These are phyloP conservation scores for Albizia julibrissin DNA, from an alignment of 306 rosid species.

Conservation along the genomic window DNA sequence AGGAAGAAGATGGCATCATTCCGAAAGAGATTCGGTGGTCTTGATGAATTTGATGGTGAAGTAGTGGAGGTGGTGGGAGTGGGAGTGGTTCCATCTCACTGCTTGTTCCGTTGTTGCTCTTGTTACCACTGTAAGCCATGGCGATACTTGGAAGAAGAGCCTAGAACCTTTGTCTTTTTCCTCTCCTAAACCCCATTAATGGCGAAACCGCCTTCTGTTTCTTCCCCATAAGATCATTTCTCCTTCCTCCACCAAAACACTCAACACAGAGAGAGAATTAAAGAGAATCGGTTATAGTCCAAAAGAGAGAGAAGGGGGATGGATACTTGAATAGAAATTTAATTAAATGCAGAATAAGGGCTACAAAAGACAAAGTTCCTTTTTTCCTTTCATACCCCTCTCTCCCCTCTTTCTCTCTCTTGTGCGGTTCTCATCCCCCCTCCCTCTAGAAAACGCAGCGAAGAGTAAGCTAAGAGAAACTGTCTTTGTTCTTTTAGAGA, in stretches of 20 bases:
- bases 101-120: constrained; percentile 39
- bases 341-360: constrained; percentile 54
- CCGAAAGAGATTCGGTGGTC: constrained; percentile 64
- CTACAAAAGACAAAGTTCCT: constrained; percentile 46
- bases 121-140: constrained; percentile 62
- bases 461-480: constrained; percentile 33
- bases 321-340: constrained; percentile 4
- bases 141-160: constrained; percentile 13
- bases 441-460: constrained; percentile 31
- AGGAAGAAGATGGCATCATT: constrained; percentile 70
- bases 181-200: constrained; percentile 55
- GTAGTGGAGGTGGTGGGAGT: constrained; percentile 49
- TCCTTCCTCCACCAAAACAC: constrained; percentile 22
- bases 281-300: constrained; percentile 60
- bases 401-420: constrained; percentile 26
- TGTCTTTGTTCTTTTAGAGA: constrained; percentile 13
- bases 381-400: constrained; percentile 5
- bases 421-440: constrained; percentile 46
- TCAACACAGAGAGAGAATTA: neutral
- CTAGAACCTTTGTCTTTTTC: constrained; percentile 34
- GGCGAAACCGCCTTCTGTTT: constrained; percentile 52
- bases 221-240: constrained; percentile 34
- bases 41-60: constrained; percentile 37
- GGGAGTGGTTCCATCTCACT: constrained; percentile 48
- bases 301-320: constrained; percentile 12